Conservation (phyloP, 2,329 filamentous ascomycete species). For the Trichophyton mentagrophytes region DNA sequence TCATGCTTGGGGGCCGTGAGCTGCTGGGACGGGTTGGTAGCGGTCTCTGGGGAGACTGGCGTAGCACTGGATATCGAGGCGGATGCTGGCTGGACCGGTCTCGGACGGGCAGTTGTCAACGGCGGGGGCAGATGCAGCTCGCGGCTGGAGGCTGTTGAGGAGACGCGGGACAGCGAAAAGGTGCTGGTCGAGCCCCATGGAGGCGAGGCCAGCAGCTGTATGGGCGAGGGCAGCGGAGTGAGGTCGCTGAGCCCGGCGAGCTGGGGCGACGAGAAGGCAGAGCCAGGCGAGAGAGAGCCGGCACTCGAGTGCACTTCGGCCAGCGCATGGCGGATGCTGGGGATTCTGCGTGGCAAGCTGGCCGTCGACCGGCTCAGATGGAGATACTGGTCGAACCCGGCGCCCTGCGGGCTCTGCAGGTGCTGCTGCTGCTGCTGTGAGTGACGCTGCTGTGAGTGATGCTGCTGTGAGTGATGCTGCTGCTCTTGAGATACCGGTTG, state of each 20-base stretch:
- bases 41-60: not conserved
- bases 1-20: conserved; percentile 5
- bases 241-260: conserved; percentile 65
- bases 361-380: conserved; percentile 32
- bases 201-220: conserved; percentile 35
- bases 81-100: conserved; percentile 14
- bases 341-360: conserved; percentile 33
- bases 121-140: conserved; percentile 9
- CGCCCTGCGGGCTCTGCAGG: not conserved
- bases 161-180: conserved; percentile 32
- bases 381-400: conserved; percentile 22
- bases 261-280: conserved; percentile 58
- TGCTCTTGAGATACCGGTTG: not conserved
- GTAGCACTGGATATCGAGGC: not conserved
- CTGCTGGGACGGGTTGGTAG: conserved; percentile 1
- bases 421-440: not conserved
- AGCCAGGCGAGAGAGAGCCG: conserved; percentile 46
- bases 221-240: conserved; percentile 65
- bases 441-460: too few relatives aligned
- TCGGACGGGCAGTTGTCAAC: conserved; percentile 21
- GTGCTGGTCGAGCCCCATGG: conserved; percentile 44
- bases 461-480: not conserved
- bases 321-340: conserved; percentile 32
- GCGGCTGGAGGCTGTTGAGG: conserved; percentile 29
- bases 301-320: conserved; percentile 26